These are phyloP conservation scores for Triticum timopheevii DNA, from an alignment of 176 grass and related monocot genomes.

Conservation along the genomic window DNA sequence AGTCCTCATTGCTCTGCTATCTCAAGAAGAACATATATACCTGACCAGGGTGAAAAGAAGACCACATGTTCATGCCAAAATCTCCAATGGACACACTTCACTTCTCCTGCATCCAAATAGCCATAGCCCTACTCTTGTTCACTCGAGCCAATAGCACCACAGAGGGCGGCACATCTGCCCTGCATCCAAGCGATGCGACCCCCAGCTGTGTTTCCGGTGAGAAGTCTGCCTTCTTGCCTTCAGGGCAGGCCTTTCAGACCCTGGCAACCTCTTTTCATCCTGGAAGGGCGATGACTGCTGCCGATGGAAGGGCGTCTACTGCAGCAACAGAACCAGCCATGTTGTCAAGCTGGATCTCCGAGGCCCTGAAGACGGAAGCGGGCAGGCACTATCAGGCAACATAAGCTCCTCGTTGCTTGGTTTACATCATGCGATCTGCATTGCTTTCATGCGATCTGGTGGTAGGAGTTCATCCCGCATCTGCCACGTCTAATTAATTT, in stretches of 20 bases:
- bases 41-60: background rate
- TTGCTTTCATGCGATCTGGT: too few relatives aligned
- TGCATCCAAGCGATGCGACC: background rate
- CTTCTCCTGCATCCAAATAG: too few relatives aligned
- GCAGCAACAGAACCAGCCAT: background rate
- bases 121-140: background rate
- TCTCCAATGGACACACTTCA: too few relatives aligned
- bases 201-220: background rate
- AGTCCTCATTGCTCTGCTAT: too few relatives aligned
- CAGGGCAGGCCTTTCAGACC: background rate
- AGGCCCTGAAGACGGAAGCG: background rate
- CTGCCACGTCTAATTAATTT: too few relatives aligned
- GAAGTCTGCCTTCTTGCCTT: background rate
- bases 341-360: background rate
- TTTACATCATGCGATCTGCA: background rate
- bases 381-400: background rate
- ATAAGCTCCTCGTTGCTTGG: background rate
- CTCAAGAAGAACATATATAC: too few relatives aligned
- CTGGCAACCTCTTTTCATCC: background rate
- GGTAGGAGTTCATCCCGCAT: too few relatives aligned
- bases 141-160: background rate
- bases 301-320: background rate
- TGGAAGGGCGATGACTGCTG: background rate
- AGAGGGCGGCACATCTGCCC: background rate
- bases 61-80: too few relatives aligned